These are phyloP conservation scores for Voacanga thouarsii DNA, from an alignment of 257 asterid species.

Conservation along the genomic window DNA sequence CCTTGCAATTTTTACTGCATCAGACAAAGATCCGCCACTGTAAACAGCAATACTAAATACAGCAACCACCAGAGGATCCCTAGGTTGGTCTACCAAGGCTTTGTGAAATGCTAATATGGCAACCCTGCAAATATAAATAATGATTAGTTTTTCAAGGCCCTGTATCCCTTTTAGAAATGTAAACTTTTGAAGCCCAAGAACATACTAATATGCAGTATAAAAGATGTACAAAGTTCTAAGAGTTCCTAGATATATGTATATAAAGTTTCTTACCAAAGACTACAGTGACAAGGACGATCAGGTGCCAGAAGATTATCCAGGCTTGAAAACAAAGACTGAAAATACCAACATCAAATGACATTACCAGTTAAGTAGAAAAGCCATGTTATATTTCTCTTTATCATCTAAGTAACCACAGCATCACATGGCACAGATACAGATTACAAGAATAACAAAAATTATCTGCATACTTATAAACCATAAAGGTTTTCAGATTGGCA, in stretches of 20 bases:
- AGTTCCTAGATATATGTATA: not conserved
- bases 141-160: not conserved
- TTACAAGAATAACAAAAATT: not conserved
- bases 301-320: slow-evolving; percentile 37
- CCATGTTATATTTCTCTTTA: not conserved
- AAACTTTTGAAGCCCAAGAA: not conserved
- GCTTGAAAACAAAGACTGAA: slow-evolving; percentile 30
- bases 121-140: slow-evolving; percentile 22
- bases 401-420: not conserved
- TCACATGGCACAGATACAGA: not conserved
- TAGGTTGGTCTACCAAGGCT: slow-evolving; percentile 30
- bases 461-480: not conserved
- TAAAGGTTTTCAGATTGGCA: not conserved
- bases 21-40: slow-evolving; percentile 22
- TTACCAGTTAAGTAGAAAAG: not conserved
- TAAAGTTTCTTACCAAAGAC: slow-evolving; percentile 29
- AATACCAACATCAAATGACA: slow-evolving; percentile 1
- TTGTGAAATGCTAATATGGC: slow-evolving; percentile 33
- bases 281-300: slow-evolving; percentile 29
- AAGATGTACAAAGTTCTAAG: not conserved
- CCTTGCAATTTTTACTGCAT: slow-evolving; percentile 23
- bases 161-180: not conserved
- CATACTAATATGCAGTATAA: not conserved
- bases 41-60: slow-evolving; percentile 30
- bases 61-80: slow-evolving; percentile 35